Conservation (phyloP, 495 filamentous ascomycete species). For the Penicillium roqueforti region DNA sequence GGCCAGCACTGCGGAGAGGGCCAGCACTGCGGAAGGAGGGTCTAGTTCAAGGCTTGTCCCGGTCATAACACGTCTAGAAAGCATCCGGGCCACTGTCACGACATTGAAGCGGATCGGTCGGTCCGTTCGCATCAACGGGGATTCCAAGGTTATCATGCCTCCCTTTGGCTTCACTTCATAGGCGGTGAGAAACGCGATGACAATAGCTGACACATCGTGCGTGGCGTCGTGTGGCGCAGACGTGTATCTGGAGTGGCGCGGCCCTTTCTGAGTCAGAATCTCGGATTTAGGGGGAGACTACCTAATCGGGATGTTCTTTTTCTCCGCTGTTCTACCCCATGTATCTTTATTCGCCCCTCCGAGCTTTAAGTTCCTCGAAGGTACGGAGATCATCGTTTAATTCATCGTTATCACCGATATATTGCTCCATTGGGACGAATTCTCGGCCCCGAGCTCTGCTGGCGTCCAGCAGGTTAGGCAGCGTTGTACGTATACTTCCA, state of each 20-base stretch:
- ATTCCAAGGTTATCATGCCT: too few relatives aligned
- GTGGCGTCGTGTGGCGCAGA: not conserved
- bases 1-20: too few relatives aligned
- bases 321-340: not conserved
- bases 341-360: not conserved
- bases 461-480: not conserved
- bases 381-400: not conserved
- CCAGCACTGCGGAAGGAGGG: too few relatives aligned
- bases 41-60: not conserved
- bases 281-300: conserved; percentile 6
- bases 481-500: not conserved
- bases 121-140: not conserved
- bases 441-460: conserved; percentile 3
- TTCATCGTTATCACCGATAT: conserved; percentile 1
- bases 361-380: not conserved
- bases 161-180: not conserved
- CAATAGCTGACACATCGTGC: not conserved
- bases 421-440: not conserved
- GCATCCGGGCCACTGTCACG: not conserved
- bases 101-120: not conserved
- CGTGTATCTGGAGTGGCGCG: not conserved
- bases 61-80: not conserved
- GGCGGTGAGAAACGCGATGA: not conserved
- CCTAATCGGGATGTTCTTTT: not conserved
- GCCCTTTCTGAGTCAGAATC: not conserved